Evolutionary conservation across 495 filamentous ascomycete genomes (phyloP).

Genomic region (Daldinia loculata): DNA sequence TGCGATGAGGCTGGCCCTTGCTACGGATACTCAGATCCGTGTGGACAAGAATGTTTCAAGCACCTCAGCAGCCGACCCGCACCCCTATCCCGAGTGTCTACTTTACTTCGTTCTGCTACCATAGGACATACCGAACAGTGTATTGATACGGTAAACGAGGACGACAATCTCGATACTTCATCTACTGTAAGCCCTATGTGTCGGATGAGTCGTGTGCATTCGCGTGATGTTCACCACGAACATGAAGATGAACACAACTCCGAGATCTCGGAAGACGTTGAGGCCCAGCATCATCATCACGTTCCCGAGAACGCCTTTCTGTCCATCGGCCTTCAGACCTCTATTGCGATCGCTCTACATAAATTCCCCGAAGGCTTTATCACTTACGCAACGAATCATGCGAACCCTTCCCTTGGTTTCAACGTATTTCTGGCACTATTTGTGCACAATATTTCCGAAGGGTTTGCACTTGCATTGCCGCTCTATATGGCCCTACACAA

Average conservation of each 20-base stretch:
- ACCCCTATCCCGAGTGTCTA: conserved; percentile 36
- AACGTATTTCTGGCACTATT: conserved; percentile 94
- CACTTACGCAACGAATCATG: conserved; percentile 97
- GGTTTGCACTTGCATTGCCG: conserved; percentile 91
- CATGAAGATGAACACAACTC: conserved; percentile 44
- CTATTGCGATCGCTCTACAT: conserved; percentile 92
- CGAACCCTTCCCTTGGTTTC: conserved; percentile 84
- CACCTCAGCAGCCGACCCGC: conserved; percentile 48
- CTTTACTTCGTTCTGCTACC: conserved; percentile 42
- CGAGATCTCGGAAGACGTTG: conserved; percentile 49
- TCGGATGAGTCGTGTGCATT: conserved; percentile 44
- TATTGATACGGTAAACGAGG: conserved; percentile 44
- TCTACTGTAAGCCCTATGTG: conserved; percentile 38
- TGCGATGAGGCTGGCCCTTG: conserved; percentile 82
- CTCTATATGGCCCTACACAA: conserved; percentile 86
- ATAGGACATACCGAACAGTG: conserved; percentile 20
- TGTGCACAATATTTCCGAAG: conserved; percentile 97
- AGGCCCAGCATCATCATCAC: conserved; percentile 84
- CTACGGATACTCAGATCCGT: conserved; percentile 85
- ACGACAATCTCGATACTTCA: conserved; percentile 29
- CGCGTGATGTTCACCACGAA: conserved; percentile 41
- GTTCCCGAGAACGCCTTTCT: conserved; percentile 95
- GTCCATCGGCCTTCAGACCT: conserved; percentile 90
- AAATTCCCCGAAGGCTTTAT: conserved; percentile 99
- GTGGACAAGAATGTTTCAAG: conserved; percentile 82